Evolutionary conservation across 2,329 filamentous ascomycete species (phyloP), one percentile per base, ranked within the genome.

Genomic region (Arthroderma sp.): DNA sequence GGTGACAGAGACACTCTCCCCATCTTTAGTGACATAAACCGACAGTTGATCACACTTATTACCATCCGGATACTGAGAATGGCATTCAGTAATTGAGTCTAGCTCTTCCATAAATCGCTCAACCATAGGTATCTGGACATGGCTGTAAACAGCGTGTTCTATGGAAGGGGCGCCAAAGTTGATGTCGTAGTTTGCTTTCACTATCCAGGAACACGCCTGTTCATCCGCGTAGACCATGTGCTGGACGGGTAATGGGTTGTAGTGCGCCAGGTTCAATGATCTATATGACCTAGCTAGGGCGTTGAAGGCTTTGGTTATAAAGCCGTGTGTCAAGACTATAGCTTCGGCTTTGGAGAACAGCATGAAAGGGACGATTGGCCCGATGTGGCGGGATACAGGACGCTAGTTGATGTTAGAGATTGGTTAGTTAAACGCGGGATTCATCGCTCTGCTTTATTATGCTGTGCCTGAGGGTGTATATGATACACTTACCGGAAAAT

Each of bases 311-410:
- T 65, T 55, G 7, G 65, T 57, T 4, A 72, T 45, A 42, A 55
- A 63, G 50, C 65, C 68, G 50, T 72, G 67, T 0, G 60, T 63
- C 1, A 71, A 55, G 0, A 70, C 61, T 1, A 61, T 62, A 46
- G 64, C 59, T 49, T 71, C 68, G 1, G 44, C 47, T 1, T 47
- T 45, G 1, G 59, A 61, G 50, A 71, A 70, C 1, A 62, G 64
- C 11, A 69, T 52, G 52, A 70, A 70, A 0, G 67, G 67, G 6
- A 70, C 49, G 39, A 70, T 59, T 5, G 53, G 55, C 0, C 59
- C 61, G 8, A 73, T 62, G 1, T 67, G 61, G 4, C 67, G 62
- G 1, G 66, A 22, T 22, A 22, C 15, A 22, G 15, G 15, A 22
- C 3, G 15, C 15, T 22, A 22, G 15, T 22, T n/a, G n/a, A n/a